These are phyloP conservation scores for Prunus campanulata DNA, from an alignment of 306 rosid genomes.

Conservation along the genomic window DNA sequence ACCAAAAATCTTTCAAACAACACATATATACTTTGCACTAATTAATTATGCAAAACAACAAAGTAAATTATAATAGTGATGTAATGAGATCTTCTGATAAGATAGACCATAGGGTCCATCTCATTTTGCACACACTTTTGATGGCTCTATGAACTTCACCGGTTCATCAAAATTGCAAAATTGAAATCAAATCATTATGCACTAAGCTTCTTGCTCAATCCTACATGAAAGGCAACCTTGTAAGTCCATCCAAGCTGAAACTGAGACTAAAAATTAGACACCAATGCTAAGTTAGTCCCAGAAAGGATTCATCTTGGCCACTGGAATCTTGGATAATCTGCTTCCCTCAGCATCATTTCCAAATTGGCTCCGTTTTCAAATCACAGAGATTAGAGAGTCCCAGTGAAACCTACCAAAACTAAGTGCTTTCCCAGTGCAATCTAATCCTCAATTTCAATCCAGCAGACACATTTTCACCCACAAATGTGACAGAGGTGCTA, in stretches of 20 bases:
- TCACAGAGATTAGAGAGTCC: constrained; percentile 60
- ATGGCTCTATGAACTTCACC: not conserved
- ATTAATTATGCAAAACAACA: not conserved
- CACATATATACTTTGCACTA: no score
- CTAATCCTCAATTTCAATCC: constrained; percentile 83
- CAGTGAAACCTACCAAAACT: constrained; percentile 76
- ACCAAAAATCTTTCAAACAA: no score
- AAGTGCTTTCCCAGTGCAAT: constrained; percentile 72
- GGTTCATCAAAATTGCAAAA: not conserved
- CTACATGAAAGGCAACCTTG: constrained; percentile 78
- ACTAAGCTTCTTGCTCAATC: constrained; percentile 69
- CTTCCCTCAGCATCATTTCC: constrained; percentile 55
- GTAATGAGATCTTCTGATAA: not conserved
- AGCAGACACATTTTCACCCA: constrained; percentile 59
- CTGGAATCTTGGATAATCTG: constrained; percentile 70
- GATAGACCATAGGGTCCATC: no score
- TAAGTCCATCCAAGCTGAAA: constrained; percentile 68
- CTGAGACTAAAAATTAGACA: constrained; percentile 71
- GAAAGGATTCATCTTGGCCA: constrained; percentile 57
- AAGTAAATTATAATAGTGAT: not conserved
- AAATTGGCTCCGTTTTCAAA: constrained; percentile 63
- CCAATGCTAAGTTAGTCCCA: constrained; percentile 18
- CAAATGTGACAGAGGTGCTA: constrained; percentile 56
- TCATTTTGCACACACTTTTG: not conserved
- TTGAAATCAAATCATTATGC: not conserved